A percentile compares a stretch with the other conserved stretches of the same genome.
These are phyloP conservation scores for Thalassiosira mediterranea DNA, from an alignment of 352 stramenopile species.

Conservation along the genomic window DNA sequence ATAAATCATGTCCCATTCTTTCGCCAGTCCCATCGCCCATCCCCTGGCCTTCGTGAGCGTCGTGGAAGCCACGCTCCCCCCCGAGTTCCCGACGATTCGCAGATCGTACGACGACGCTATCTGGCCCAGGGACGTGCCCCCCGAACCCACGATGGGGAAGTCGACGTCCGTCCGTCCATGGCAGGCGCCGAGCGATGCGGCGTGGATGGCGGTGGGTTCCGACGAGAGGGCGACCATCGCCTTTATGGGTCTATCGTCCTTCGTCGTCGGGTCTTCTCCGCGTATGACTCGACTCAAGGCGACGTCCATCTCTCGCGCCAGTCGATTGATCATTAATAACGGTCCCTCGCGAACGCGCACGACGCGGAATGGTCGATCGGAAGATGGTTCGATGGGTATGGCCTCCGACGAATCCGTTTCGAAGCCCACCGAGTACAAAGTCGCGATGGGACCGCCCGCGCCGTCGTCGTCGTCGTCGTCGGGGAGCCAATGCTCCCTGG, in stretches of 20 bases:
- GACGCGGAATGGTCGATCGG: background rate
- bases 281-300: background rate
- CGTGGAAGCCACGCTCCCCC: conserved; percentile 67
- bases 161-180: conserved; percentile 1
- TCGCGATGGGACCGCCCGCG: conserved; percentile 12
- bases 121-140: conserved; percentile 53
- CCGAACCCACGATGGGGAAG: conserved; percentile 55
- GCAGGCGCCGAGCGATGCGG: conserved; percentile 20
- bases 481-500: conserved; percentile 18
- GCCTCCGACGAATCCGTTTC: background rate
- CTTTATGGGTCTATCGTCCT: background rate
- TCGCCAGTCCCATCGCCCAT: conserved; percentile 19
- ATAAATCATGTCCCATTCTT: conserved; percentile 29
- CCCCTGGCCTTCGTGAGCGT: conserved; percentile 47
- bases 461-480: background rate
- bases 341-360: background rate
- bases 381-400: background rate
- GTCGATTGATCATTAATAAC: conserved; percentile 19
- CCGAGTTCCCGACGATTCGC: conserved; percentile 62
- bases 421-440: conserved; percentile 43
- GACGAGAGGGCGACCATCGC: conserved; percentile 62
- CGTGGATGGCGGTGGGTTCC: conserved; percentile 38
- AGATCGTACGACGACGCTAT: conserved; percentile 41
- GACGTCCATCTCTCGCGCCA: conserved; percentile 10
- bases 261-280: background rate